Evolutionary conservation across 257 asterid species (phyloP).

Genomic region (Gentiana straminea): DNA sequence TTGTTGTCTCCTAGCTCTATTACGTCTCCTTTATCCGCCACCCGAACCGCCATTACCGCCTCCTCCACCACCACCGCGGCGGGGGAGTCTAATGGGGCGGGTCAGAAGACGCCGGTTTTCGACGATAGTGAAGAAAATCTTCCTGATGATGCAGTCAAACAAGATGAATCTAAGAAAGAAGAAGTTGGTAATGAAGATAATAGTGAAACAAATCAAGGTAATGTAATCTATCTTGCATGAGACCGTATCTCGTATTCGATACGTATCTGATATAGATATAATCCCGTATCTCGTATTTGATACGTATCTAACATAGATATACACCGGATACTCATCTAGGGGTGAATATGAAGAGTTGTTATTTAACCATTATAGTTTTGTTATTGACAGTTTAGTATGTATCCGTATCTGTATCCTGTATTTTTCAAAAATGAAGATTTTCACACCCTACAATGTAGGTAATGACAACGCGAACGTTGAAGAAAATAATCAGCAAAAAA

Average conservation of each 20-base stretch:
- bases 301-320: not conserved
- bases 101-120: constrained; percentile 17
- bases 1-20: constrained; percentile 39
- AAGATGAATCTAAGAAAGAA: constrained; percentile 10
- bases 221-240: constrained; percentile 2
- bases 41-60: constrained; percentile 14
- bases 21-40: constrained; percentile 24
- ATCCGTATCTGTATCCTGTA: constrained; percentile 2
- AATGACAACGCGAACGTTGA: not conserved
- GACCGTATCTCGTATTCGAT: not conserved
- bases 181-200: constrained; percentile 13
- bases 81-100: constrained; percentile 11
- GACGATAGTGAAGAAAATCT: constrained; percentile 44
- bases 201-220: not conserved
- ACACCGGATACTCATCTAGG: constrained; percentile 13
- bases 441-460: not conserved
- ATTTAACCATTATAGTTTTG: no score
- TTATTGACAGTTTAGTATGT: no score
- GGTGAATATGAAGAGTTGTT: constrained; percentile 9
- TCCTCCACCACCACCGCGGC: constrained; percentile 14
- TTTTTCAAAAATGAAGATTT: constrained; percentile 14
- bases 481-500: constrained; percentile 35
- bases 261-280: no score
- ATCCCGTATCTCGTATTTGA: no score
- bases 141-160: constrained; percentile 36